Conservation (phyloP, 345 rosid genomes). For the Salix purpurea region DNA sequence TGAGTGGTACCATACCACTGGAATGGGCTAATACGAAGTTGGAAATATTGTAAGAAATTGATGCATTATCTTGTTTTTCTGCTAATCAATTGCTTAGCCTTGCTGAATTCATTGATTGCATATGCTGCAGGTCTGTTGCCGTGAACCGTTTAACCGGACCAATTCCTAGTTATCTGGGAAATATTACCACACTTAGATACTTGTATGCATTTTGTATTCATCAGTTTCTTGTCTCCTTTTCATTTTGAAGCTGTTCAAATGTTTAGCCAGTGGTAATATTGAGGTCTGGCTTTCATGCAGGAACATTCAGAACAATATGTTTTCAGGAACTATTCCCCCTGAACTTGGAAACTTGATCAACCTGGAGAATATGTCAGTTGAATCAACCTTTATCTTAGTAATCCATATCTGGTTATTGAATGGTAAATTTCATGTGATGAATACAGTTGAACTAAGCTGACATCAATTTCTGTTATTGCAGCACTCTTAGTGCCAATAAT, state of each 20-base stretch:
- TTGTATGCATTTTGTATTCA: slow-evolving; percentile 33
- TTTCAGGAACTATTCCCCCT: slow-evolving; percentile 45
- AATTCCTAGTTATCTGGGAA: slow-evolving; percentile 6
- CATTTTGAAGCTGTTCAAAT: background rate
- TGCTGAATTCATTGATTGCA: background rate
- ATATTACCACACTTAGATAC: slow-evolving; percentile 20
- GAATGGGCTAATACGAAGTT: slow-evolving; percentile 14
- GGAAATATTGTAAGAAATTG: slow-evolving; percentile 9
- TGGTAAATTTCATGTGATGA: background rate
- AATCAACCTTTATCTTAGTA: background rate
- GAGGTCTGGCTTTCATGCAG: background rate
- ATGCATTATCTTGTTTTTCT: background rate
- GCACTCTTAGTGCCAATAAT: slow-evolving; percentile 20
- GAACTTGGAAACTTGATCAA: slow-evolving; percentile 41
- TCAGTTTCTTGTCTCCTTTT: background rate
- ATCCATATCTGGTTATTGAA: background rate
- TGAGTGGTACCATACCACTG: slow-evolving; percentile 9
- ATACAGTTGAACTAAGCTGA: background rate
- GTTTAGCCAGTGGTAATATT: background rate
- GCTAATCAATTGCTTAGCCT: background rate
- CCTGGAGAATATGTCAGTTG: slow-evolving; percentile 42
- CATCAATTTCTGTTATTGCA: background rate
- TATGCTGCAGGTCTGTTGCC: background rate
- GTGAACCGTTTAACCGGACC: slow-evolving; percentile 3
- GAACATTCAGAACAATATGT: slow-evolving; percentile 10